phyloP scores from a whole-genome alignment of 768 basidiomycete species.

The Pisolithus marmoratus region DNA sequence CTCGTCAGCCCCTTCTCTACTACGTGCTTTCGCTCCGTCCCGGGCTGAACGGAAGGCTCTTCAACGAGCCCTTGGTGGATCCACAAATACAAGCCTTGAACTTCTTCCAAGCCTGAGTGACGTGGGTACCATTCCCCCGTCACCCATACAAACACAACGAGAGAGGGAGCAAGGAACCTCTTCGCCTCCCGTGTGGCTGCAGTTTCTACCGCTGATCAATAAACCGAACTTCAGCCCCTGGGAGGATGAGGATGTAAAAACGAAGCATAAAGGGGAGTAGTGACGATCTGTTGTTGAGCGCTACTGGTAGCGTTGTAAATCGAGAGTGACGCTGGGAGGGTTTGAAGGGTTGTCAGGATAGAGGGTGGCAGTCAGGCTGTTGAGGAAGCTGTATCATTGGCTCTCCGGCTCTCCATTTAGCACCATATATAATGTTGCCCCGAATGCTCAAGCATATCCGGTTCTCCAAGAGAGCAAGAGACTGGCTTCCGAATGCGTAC shows the following conservation, averaged over 20 bases:
- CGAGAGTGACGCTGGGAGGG: neutral
- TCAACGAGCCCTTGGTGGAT: constrained; percentile 70
- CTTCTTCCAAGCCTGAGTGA: constrained; percentile 74
- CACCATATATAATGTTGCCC: no score
- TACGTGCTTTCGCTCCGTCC: constrained; percentile 85
- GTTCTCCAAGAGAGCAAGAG: no score
- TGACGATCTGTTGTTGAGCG: neutral
- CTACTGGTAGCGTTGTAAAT: neutral
- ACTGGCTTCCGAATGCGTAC: no score
- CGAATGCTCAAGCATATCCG: no score
- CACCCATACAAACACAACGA: constrained; percentile 51
- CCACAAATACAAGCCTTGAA: constrained; percentile 71
- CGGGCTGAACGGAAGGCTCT: constrained; percentile 83
- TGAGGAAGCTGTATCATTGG: constrained; percentile 11
- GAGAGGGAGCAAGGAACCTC: constrained; percentile 17
- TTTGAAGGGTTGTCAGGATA: constrained; percentile 3
- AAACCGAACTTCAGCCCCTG: constrained; percentile 79
- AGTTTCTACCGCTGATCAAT: constrained; percentile 55
- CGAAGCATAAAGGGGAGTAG: constrained; percentile 19
- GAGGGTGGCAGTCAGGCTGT: constrained; percentile 8
- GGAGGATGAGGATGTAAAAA: constrained; percentile 60
- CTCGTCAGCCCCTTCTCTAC: constrained; percentile 42
- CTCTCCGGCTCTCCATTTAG: no score
- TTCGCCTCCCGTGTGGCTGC: constrained; percentile 61
- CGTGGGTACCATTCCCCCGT: constrained; percentile 67